Evolutionary conservation across 257 asterid genomes (phyloP), one percentile per base, ranked within the genome.

Genomic region (Salvia hispanica): DNA sequence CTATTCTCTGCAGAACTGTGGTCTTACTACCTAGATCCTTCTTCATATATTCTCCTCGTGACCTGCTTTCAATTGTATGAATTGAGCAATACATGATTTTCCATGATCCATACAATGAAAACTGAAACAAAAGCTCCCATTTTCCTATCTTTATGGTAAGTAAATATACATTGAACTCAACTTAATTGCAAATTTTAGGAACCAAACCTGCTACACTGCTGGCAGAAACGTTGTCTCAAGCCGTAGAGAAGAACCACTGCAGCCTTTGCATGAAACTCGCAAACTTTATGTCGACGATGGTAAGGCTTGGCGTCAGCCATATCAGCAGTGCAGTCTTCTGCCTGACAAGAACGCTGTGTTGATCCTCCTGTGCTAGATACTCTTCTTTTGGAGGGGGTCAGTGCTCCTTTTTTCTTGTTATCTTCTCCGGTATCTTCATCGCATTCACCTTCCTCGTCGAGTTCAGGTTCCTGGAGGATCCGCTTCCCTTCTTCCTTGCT

Each of bases 161-260:
- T 58, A 73, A 58, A 58, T 62, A 55, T 52, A 70, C 15, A 9
- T 11, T 21, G n/a, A 2, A 61, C 46, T 21, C 25, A 4, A 66
- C 25, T 62, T 45, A 48, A 33, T 56, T 4, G 46, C 56, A 50
- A 55, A 55, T 21, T 42, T 25, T 53, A 33, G 69, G 73, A 75
- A 40, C 31, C 39, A 40, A 78, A 92, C 98, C 98, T 89, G 95
- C 96, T 92, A 80, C 98, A 92, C 88, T 92, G 98, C 89, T 92
- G 98, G 74, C 96, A 92, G 91, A 92, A 92, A 13, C 98, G 90
- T 67, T 92, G 87, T 54, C 77, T 84, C 43, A 51, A 25, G 71
- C 85, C 96, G 2, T 81, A 63, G 58, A 84, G 79, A 66, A 82
- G 73, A 56, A 89, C 95, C 9, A 76, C 83, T 0, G 86, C 78